Base-by-base conservation (phyloP, 371 early-diverging fungal species). In the Syncephalastrum contaminatum region DNA sequence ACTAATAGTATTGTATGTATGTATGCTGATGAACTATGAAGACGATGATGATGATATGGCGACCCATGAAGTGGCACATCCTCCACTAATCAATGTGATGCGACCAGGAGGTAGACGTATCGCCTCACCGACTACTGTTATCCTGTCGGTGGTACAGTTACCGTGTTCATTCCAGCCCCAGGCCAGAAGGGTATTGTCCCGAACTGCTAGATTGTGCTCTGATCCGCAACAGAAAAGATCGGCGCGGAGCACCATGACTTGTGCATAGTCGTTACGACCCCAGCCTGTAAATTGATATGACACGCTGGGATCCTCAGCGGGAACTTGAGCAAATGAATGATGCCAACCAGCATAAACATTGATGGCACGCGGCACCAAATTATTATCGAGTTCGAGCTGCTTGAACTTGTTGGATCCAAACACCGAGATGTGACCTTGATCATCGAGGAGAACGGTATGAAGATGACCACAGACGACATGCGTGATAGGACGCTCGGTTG, bases 141-240 rank as follows among this genome's bases (percentile, higher is more conserved):
- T 80, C 43, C 73, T 63, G 21, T 81, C 53, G 4, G 67, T 51
- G 8, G 66, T 86, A 53, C 91, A 92, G 58, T 94, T 93, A 10
- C 94, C 94, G 69, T 95, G 96, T 61, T 95, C 96, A 62, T 95
- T 93, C 96, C 96, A 95, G 4, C 96, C 96, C 94, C 94, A 95
- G 18, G 84, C 70, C 41, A 72, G 60, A 16, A 81, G 81, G 0
- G 80, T 76, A 6, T 65, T 62, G 0, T 58, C 52, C 0, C 73
- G 58, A 24, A 87, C 53, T 0, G 81, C 88, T 2, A 93, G 51
- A 4, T 76, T 74, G 57, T 92, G 92, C 62, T 94, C 93, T 4
- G 93, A 88, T 39, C 93, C 94, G 73, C 91, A 88, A 2, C 68
- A 77, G 43, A 88, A 64, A 5, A 73, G 67, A 4, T 58, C 36